These are phyloP conservation scores for Talaromyces liani DNA, from an alignment of 495 filamentous ascomycete genomes.

Conservation along the genomic window DNA sequence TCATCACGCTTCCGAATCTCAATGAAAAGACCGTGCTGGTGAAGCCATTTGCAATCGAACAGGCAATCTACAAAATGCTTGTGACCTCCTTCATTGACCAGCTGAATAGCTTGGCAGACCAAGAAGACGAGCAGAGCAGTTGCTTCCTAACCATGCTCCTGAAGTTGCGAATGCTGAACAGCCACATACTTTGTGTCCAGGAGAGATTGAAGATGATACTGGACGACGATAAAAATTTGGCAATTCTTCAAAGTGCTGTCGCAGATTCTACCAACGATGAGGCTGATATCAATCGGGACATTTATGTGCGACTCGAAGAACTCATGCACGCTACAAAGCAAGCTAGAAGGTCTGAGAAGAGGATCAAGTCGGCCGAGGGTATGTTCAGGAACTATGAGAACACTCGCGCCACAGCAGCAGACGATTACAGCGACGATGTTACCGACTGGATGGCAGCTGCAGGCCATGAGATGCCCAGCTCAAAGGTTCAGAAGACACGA, in stretches of 20 bases:
- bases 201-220: conserved; percentile 34
- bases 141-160: conserved; percentile 32
- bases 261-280: neutral
- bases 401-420: neutral
- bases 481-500: conserved; percentile 22
- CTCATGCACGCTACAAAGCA: neutral
- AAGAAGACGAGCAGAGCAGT: conserved; percentile 13
- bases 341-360: neutral
- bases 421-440: conserved; percentile 8
- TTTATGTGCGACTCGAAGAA: neutral
- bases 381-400: neutral
- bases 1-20: conserved; percentile 47
- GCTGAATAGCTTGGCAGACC: conserved; percentile 23
- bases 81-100: conserved; percentile 21
- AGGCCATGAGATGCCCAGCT: conserved; percentile 14
- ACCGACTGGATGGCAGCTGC: conserved; percentile 23
- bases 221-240: conserved; percentile 26
- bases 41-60: conserved; percentile 41
- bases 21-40: conserved; percentile 23
- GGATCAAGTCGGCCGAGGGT: neutral
- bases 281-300: neutral
- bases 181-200: conserved; percentile 44
- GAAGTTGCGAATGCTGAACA: conserved; percentile 43
- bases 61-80: conserved; percentile 40
- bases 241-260: conserved; percentile 13